Percentiles rank a stretch among this genome's conserved stretches.
phyloP scores from a whole-genome alignment of 257 asterid genomes.

The Solanum gandarillasii region DNA sequence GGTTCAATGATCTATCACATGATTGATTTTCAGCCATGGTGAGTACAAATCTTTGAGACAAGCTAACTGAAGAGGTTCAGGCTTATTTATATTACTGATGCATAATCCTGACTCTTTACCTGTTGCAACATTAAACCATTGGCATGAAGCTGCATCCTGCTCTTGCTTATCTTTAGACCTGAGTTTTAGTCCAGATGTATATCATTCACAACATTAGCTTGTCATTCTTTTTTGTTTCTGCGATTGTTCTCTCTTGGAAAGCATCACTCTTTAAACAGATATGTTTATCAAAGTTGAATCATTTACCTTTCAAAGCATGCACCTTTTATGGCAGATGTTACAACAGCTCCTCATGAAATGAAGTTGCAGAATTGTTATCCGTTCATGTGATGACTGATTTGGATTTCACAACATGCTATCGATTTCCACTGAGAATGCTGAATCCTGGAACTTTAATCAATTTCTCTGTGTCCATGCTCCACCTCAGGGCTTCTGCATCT shows the following conservation, averaged over 20 bases:
- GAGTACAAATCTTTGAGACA: neutral
- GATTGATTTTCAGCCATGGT: neutral
- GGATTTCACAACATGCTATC: neutral
- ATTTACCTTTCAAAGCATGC: neutral
- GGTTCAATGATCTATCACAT: neutral
- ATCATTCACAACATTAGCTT: neutral
- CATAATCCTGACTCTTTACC: neutral
- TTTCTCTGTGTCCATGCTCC: slow-evolving; percentile 1
- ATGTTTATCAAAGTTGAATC: neutral
- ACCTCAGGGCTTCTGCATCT: slow-evolving; percentile 13
- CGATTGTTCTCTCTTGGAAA: neutral
- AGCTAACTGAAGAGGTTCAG: neutral
- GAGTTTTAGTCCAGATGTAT: neutral
- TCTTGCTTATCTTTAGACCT: neutral
- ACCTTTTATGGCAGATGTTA: neutral
- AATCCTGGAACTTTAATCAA: slow-evolving; percentile 6
- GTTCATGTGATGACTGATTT: neutral
- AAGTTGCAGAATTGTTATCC: neutral
- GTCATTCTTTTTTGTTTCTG: neutral
- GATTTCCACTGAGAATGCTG: neutral
- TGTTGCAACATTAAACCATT: neutral
- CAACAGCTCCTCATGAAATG: neutral
- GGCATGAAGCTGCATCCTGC: neutral
- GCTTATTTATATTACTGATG: neutral
- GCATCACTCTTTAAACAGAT: neutral